These are phyloP conservation scores for Myxozyma kluyveri DNA, from an alignment of 805 yeast species.

Conservation along the genomic window DNA sequence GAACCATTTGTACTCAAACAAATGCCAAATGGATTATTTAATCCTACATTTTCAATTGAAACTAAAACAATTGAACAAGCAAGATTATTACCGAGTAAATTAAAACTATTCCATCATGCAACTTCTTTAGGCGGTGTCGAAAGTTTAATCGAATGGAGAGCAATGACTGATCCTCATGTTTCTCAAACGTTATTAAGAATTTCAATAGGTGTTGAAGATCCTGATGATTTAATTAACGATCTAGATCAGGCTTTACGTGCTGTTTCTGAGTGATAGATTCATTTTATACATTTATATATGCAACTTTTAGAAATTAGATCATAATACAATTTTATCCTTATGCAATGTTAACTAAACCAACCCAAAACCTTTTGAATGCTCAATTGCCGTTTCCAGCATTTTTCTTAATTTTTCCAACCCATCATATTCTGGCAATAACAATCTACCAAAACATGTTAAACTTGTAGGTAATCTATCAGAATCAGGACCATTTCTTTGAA, in stretches of 20 bases:
- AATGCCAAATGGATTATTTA: slow-evolving; percentile 54
- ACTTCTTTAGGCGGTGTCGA: slow-evolving; percentile 93
- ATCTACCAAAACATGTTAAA: slow-evolving; percentile 49
- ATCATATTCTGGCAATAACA: slow-evolving; percentile 49
- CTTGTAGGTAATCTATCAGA: slow-evolving; percentile 48
- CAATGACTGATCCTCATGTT: slow-evolving; percentile 61
- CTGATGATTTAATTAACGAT: slow-evolving; percentile 73
- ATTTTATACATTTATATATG: neutral
- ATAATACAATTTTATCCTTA: neutral
- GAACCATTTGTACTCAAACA: slow-evolving; percentile 68
- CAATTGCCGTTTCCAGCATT: slow-evolving; percentile 32
- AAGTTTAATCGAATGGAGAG: slow-evolving; percentile 87
- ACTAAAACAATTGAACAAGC: slow-evolving; percentile 55
- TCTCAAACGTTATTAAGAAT: slow-evolving; percentile 62
- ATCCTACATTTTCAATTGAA: slow-evolving; percentile 74
- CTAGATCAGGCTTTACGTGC: slow-evolving; percentile 37
- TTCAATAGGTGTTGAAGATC: slow-evolving; percentile 76
- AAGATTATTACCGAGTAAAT: slow-evolving; percentile 56
- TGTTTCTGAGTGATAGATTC: neutral
- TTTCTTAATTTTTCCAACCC: slow-evolving; percentile 35
- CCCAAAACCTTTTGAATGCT: slow-evolving; percentile 37
- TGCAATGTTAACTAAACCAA: slow-evolving; percentile 22
- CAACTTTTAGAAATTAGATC: neutral
- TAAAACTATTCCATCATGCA: slow-evolving; percentile 80
- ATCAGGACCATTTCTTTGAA: slow-evolving; percentile 44